Conservation (phyloP, 306 rosid genomes). For the Pyrus pyrifolia region DNA sequence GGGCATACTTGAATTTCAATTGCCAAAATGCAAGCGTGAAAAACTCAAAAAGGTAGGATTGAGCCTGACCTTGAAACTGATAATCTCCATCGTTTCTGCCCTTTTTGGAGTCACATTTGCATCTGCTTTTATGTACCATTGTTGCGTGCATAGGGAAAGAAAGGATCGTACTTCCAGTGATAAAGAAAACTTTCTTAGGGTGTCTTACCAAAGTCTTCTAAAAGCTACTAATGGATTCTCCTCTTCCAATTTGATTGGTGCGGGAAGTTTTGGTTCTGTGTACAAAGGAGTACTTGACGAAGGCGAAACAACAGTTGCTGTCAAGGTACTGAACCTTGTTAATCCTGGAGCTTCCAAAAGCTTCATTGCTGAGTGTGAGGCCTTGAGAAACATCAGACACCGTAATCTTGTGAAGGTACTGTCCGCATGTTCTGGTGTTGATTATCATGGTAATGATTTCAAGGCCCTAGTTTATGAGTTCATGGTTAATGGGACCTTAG, state of each 20-base stretch:
- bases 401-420: conserved; percentile 40
- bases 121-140: not conserved
- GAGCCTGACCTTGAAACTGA: not conserved
- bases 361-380: conserved; percentile 30
- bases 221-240: conserved; percentile 14
- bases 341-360: conserved; percentile 36
- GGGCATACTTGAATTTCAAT: not conserved
- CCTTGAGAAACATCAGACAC: conserved; percentile 24
- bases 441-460: conserved; percentile 23
- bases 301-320: conserved; percentile 10
- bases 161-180: not conserved
- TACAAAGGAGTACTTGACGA: conserved; percentile 25
- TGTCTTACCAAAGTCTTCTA: not conserved
- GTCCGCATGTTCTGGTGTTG: conserved; percentile 22
- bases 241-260: conserved; percentile 21
- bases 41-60: not conserved
- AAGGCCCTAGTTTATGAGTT: conserved; percentile 32
- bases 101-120: not conserved
- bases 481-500: conserved; percentile 31
- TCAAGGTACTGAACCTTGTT: conserved; percentile 40
- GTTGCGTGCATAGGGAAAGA: not conserved
- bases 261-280: conserved; percentile 27
- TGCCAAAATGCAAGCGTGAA: not conserved
- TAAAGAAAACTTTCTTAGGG: not conserved
- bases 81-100: not conserved